Evolutionary conservation across 176 grass and related monocot genomes (phyloP), one percentile per base, ranked within the genome.

Genomic region (Zoysia japonica): DNA sequence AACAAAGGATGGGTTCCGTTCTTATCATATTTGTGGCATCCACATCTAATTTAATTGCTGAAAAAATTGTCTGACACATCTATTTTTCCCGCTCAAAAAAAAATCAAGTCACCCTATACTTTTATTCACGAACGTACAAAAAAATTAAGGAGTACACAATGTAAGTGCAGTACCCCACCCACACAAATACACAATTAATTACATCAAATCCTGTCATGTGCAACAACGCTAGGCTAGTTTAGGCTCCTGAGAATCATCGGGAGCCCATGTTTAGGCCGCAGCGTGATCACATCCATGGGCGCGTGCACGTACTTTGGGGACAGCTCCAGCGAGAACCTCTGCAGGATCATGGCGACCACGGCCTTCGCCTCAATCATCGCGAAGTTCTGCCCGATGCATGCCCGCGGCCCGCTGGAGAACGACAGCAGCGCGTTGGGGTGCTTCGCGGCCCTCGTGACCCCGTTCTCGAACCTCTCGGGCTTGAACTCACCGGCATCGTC

Each of bases 371-470:
- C 82, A 2, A 88, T 54, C 85, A 88, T 81, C 0, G 91, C 83
- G 6, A 93, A 90, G 79, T 84, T 93, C 76, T 93, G 91, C 1
- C 92, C 77, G 0, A 94, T 84, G 80, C 92, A 94, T 0, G 67
- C 70, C 55, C 92, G 80, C 0, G 88, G 92, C 1, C 86, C 92
- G 0, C 57, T 45, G 0, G 88, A 88, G 60, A 94, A 94, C 0
- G 92, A 59, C 6, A 91, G 38, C n/a, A 91, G 7, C 1, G 80
- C 83, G 14, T 80, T 88, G 10, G 91, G 83, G 54, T 88, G 71
- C 57, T 90, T 85, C 1, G 82, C 74, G 0, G 91, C 88, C 13
- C 46, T 86, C 1, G 47, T 43, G 7, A 86, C 73, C 7, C 88
- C 86, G 2, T 91, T 86, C 61, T 80, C 41, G 8, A 91, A 91